phyloP scores from a whole-genome alignment of 371 early-diverging fungal species.

The Mucor indicus region DNA sequence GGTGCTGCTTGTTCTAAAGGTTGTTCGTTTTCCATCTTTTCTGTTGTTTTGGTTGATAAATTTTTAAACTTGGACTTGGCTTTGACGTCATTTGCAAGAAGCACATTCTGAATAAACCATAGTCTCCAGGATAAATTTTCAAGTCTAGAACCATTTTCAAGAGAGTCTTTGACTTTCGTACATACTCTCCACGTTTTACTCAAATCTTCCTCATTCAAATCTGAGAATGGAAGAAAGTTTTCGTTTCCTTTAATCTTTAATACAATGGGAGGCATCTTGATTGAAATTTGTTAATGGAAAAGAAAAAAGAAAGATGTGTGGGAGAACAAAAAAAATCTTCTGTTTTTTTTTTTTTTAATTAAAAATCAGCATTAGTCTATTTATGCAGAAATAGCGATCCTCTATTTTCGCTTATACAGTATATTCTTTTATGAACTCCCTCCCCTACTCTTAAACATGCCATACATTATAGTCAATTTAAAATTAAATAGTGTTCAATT shows the following conservation, averaged over 20 bases:
- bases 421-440: too few relatives aligned
- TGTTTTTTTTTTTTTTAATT: too few relatives aligned
- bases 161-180: constrained; percentile 86
- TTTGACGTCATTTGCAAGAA: constrained; percentile 8
- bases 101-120: constrained; percentile 75
- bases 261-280: constrained; percentile 81
- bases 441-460: too few relatives aligned
- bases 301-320: too few relatives aligned
- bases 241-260: constrained; percentile 60
- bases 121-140: constrained; percentile 90
- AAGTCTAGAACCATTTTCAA: constrained; percentile 81
- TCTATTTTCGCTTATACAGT: too few relatives aligned
- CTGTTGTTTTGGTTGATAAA: neutral
- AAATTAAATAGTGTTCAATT: too few relatives aligned
- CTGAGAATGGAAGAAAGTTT: constrained; percentile 64
- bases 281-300: too few relatives aligned
- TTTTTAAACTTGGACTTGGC: constrained; percentile 24
- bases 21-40: constrained; percentile 5
- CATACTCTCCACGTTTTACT: constrained; percentile 82
- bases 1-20: neutral
- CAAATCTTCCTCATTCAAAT: constrained; percentile 70
- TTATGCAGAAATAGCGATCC: too few relatives aligned
- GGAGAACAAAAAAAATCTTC: too few relatives aligned
- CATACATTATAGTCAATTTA: too few relatives aligned
- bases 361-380: too few relatives aligned